Evolutionary conservation across 495 filamentous ascomycete genomes (phyloP), one percentile per base, ranked within the genome.

Genomic region (Cenococcum geophilum): DNA sequence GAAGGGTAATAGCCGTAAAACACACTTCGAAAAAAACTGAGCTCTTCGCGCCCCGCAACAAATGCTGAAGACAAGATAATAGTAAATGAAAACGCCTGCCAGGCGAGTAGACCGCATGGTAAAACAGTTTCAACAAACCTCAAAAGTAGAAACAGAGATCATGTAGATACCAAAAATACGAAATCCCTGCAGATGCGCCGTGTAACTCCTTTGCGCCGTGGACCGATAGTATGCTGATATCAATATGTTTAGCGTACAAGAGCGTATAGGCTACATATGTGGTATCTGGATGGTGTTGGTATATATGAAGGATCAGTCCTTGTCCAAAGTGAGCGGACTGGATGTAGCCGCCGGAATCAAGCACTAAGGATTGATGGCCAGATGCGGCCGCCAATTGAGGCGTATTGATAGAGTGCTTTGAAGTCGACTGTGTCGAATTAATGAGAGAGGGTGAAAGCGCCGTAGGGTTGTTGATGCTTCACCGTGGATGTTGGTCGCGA

Each of bases 401-500:
- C 40, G 40, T 16, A 4, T 45, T 18, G 40, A 45, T 18, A 1
- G 12, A 10, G 18, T 10, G 12, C 14, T 45, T 14, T 45, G 11
- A 14, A 10, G 40, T 45, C 40, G 40, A 18, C 18, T 1, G 18
- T 45, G 18, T 45, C 18, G 40, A 45, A 45, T 18, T 14, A 45
- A 18, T 14, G 40, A 18, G 14, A 40, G 36, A 45, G 18, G 40
- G 18, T 45, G 18, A 18, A 45, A 16, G 40, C 40, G 14, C 11
- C 12, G 4, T 16, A 18, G 3, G 18, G 40, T 45, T 45, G 40
- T 45, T 4, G 22, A 27, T 47, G 50, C 22, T 35, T 47, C 57
- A 36, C 52, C 63, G 54, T 40, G 47, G 50, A 49, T 59, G 54
- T 53, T 60, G 66, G 51, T 68, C 47, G 34, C 59, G 61, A 48